Evolutionary conservation across 306 rosid species (phyloP).

Genomic region (Urtica urens): DNA sequence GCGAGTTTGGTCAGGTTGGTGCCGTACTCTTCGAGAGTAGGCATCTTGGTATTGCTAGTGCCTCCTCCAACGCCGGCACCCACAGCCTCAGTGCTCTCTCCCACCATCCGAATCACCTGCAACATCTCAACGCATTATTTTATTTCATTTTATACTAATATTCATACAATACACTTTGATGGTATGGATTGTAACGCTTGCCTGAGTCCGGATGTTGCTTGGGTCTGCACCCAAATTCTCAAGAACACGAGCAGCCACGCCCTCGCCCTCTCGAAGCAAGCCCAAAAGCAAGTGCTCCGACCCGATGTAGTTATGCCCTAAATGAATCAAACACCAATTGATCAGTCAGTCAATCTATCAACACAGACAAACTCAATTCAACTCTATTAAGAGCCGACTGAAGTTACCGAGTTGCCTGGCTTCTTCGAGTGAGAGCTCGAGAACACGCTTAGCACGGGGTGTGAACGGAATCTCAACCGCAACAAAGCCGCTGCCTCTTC

Average conservation of each 20-base stretch:
- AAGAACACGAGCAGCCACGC: conserved; percentile 96
- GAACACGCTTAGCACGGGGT: conserved; percentile 95
- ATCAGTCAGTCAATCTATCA: background rate
- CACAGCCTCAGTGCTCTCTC: conserved; percentile 95
- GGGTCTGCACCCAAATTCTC: conserved; percentile 96
- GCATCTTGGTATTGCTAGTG: conserved; percentile 73
- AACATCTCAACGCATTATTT: background rate
- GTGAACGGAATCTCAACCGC: conserved; percentile 97
- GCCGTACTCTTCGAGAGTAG: conserved; percentile 7
- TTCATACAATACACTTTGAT: background rate
- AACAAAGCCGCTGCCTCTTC: conserved; percentile 98
- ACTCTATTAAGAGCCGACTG: background rate
- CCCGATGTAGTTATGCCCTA: conserved; percentile 94
- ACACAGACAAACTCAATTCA: background rate
- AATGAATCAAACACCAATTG: conserved; percentile 5
- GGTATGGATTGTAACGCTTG: conserved; percentile 16
- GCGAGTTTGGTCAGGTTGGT: conserved; percentile 4
- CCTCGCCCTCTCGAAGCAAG: conserved; percentile 94
- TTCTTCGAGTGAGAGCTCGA: conserved; percentile 96
- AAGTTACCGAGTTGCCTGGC: conserved; percentile 91
- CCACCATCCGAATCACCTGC: conserved; percentile 99
- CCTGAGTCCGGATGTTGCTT: conserved; percentile 89
- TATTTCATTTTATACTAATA: background rate
- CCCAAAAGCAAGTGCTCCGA: conserved; percentile 97
- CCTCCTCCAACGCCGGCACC: conserved; percentile 82